Evolutionary conservation across 805 yeast genomes (phyloP).

Genomic region (Saturnispora serradocipensis): DNA sequence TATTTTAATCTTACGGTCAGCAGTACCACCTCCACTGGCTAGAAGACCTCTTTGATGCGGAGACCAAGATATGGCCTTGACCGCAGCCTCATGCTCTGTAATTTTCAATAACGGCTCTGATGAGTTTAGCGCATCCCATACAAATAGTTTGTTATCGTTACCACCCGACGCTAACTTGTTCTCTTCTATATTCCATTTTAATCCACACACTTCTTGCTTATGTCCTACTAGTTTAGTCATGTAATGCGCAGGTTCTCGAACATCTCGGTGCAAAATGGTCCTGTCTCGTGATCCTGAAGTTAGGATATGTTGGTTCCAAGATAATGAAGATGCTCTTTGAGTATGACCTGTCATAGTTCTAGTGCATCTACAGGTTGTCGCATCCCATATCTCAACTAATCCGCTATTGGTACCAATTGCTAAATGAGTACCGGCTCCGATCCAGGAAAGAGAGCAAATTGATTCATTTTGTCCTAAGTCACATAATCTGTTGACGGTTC

Average conservation of each 20-base stretch:
- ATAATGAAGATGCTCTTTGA: conserved; percentile 73
- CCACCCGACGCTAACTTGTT: conserved; percentile 94
- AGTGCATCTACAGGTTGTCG: conserved; percentile 67
- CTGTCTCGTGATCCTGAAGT: conserved; percentile 84
- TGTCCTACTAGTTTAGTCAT: conserved; percentile 62
- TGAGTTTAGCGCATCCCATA: conserved; percentile 72
- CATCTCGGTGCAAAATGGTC: conserved; percentile 82
- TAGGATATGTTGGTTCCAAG: conserved; percentile 90
- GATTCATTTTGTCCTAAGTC: conserved; percentile 56
- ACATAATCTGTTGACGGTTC: conserved; percentile 73
- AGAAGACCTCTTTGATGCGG: conserved; percentile 92
- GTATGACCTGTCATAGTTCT: conserved; percentile 90
- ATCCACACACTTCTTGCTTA: conserved; percentile 92
- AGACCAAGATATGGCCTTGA: conserved; percentile 95
- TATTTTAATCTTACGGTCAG: conserved; percentile 79
- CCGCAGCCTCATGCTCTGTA: conserved; percentile 86
- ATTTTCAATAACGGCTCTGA: conserved; percentile 63
- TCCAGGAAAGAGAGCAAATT: conserved; percentile 85
- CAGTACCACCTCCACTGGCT: conserved; percentile 97
- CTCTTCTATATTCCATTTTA: conserved; percentile 86
- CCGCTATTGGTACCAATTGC: conserved; percentile 90
- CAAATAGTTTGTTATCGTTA: conserved; percentile 76
- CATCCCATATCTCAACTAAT: conserved; percentile 91
- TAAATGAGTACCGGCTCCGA: conserved; percentile 86
- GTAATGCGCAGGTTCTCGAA: conserved; percentile 75